Evolutionary conservation across 495 filamentous ascomycete genomes (phyloP).

Genomic region (Schizothecium vesticola): DNA sequence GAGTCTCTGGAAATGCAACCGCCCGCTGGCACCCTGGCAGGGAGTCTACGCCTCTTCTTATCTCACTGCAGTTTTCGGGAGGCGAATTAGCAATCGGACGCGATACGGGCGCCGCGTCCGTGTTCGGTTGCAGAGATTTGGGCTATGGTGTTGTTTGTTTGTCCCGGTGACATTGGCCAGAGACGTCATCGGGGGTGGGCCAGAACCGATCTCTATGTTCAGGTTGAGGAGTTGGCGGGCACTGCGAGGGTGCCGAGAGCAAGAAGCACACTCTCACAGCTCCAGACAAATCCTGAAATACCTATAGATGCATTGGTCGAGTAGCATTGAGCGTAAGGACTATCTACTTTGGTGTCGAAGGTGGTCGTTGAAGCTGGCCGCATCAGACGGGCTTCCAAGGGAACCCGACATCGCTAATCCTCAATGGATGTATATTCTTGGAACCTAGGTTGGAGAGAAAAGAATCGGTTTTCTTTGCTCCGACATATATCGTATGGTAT

Average conservation of each 20-base stretch:
- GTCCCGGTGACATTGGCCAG: conserved; percentile 10
- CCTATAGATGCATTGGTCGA: too few species aligned
- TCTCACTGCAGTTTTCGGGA: conserved; percentile 1
- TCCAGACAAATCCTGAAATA: neutral
- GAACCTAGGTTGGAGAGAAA: neutral
- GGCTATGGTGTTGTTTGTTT: neutral
- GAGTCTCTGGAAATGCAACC: neutral
- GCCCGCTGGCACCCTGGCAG: neutral
- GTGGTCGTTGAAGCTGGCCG: neutral
- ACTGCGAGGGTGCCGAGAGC: neutral
- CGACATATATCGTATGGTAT: neutral
- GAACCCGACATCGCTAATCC: neutral
- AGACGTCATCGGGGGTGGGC: neutral
- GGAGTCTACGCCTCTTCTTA: neutral
- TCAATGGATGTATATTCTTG: neutral
- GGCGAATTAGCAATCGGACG: neutral
- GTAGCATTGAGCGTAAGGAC: too few species aligned
- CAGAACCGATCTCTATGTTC: neutral
- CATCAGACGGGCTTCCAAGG: too few species aligned
- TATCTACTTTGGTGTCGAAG: neutral
- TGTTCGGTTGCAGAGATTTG: neutral
- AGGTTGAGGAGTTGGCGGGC: neutral
- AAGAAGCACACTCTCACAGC: neutral
- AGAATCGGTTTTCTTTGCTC: neutral
- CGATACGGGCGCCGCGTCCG: neutral